Evolutionary conservation across 805 yeast genomes (phyloP).

Genomic region (Yamadazyma sp.): DNA sequence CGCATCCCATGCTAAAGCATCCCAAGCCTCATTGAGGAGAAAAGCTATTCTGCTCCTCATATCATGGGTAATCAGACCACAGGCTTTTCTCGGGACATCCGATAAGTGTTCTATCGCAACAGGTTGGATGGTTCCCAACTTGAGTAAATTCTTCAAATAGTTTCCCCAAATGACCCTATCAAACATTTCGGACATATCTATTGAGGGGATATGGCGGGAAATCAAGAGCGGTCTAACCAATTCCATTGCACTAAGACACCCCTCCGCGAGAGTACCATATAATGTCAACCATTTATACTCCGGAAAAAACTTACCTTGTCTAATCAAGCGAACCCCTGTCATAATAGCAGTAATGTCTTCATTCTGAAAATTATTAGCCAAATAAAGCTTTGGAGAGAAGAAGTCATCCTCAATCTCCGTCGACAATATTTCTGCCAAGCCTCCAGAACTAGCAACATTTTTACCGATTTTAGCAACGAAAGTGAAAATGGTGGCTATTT

Average conservation of each 20-base stretch:
- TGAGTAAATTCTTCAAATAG: conserved; percentile 56
- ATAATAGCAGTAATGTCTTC: conserved; percentile 45
- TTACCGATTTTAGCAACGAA: conserved; percentile 53
- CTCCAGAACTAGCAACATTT: conserved; percentile 40
- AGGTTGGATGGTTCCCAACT: conserved; percentile 64
- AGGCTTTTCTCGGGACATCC: conserved; percentile 70
- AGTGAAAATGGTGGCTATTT: conserved; percentile 61
- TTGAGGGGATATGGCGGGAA: conserved; percentile 50
- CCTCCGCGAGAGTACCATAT: conserved; percentile 56
- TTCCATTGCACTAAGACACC: conserved; percentile 54
- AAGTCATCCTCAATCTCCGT: conserved; percentile 31
- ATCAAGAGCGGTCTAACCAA: conserved; percentile 52
- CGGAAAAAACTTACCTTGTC: conserved; percentile 62
- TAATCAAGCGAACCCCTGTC: conserved; percentile 49
- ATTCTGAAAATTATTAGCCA: conserved; percentile 41
- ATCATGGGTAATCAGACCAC: conserved; percentile 60
- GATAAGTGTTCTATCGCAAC: conserved; percentile 69
- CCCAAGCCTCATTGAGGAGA: conserved; percentile 68
- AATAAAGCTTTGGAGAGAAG: conserved; percentile 43
- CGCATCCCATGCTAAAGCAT: conserved; percentile 64
- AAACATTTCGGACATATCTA: conserved; percentile 50
- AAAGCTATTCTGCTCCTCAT: conserved; percentile 59
- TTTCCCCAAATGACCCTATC: conserved; percentile 68
- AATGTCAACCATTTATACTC: conserved; percentile 72
- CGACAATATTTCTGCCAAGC: conserved; percentile 41